Conservation (phyloP, 345 rosid species). For the Jatropha curcas region DNA sequence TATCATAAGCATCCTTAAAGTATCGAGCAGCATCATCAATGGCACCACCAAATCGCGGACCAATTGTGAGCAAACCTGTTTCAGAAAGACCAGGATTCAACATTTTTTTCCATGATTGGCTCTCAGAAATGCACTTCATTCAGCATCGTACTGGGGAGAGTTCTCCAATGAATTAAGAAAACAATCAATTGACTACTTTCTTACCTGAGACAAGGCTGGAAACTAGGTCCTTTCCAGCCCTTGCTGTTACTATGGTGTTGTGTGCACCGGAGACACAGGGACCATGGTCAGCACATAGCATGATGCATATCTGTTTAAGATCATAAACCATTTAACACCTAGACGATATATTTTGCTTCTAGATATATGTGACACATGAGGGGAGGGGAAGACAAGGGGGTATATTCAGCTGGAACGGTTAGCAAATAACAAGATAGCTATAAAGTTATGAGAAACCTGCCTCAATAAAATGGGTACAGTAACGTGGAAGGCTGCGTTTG, state of each 20-base stretch:
- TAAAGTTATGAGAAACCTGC: slow-evolving; percentile 32
- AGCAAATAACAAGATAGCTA: background rate
- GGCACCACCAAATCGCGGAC: slow-evolving; percentile 99
- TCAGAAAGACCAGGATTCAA: slow-evolving; percentile 23
- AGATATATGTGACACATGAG: background rate
- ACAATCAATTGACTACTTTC: slow-evolving; percentile 9
- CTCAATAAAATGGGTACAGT: slow-evolving; percentile 92
- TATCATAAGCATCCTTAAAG: slow-evolving; percentile 94
- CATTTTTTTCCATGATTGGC: background rate
- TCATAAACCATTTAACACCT: slow-evolving; percentile 12
- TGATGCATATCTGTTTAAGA: slow-evolving; percentile 79
- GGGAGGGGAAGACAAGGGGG: background rate
- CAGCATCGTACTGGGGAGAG: background rate
- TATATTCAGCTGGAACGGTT: background rate
- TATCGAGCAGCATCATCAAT: slow-evolving; percentile 96
- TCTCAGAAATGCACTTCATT: background rate
- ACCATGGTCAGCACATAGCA: slow-evolving; percentile 97
- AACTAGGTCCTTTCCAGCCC: slow-evolving; percentile 98
- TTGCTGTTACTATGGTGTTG: slow-evolving; percentile 94
- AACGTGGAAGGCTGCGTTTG: slow-evolving; percentile 96
- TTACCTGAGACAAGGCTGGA: slow-evolving; percentile 92
- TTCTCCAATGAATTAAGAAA: background rate
- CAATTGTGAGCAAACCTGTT: slow-evolving; percentile 92
- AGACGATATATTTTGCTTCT: background rate
- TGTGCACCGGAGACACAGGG: slow-evolving; percentile 98